A percentile compares a stretch with the other conserved stretches of the same genome.
Conservation (phyloP, 768 basidiomycete species). For the Pleurotus platypus region DNA sequence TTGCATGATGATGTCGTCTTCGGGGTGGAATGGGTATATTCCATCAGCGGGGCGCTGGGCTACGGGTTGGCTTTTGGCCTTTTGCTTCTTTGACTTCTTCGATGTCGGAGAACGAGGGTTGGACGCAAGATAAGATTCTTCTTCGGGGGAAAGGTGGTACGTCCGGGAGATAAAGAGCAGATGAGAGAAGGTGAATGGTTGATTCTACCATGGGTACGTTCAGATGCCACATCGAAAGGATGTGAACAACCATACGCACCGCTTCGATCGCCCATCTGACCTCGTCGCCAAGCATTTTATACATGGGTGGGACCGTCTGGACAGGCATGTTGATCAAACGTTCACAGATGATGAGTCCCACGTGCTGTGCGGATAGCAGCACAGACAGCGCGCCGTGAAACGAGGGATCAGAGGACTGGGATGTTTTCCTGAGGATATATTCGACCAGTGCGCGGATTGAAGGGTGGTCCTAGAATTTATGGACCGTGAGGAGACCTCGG, state of each 20-base stretch:
- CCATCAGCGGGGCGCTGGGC: constrained; percentile 37
- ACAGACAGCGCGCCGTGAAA: constrained; percentile 52
- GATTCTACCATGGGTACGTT: constrained; percentile 30
- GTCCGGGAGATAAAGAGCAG: constrained; percentile 74
- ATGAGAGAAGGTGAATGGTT: constrained; percentile 71
- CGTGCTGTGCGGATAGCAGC: constrained; percentile 52
- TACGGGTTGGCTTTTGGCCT: constrained; percentile 26
- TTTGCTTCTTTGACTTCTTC: constrained; percentile 30
- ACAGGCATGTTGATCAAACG: constrained; percentile 94
- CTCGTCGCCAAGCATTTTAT: constrained; percentile 83
- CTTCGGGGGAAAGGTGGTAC: constrained; percentile 69
- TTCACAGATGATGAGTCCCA: constrained; percentile 86
- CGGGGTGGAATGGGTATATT: constrained; percentile 78
- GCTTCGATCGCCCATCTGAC: constrained; percentile 68
- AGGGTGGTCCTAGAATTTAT: constrained; percentile 54
- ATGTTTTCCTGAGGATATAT: constrained; percentile 65
- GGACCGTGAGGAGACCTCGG: background rate
- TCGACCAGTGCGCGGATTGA: constrained; percentile 66
- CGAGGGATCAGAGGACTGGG: constrained; percentile 31
- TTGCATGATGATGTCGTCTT: constrained; percentile 74
- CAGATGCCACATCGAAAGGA: constrained; percentile 4
- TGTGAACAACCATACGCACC: constrained; percentile 34
- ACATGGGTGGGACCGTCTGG: constrained; percentile 90
- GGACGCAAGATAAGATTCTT: constrained; percentile 54
- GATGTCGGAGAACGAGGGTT: constrained; percentile 25